Conservation (phyloP, 441 rosid species). For the Eruca vesicaria region DNA sequence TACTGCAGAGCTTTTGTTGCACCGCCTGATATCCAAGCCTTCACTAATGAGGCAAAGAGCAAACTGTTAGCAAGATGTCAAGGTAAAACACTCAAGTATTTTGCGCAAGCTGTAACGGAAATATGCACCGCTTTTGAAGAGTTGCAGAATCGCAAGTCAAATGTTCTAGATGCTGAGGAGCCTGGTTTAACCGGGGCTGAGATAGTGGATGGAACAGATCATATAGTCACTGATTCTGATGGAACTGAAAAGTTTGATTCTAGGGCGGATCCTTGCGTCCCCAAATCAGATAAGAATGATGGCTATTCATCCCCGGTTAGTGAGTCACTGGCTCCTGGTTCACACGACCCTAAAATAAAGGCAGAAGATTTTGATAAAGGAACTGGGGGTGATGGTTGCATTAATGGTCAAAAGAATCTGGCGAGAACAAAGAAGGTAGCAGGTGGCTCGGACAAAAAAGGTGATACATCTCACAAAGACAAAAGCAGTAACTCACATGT, state of each 20-base stretch:
- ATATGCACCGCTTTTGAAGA: slow-evolving; percentile 79
- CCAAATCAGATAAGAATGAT: slow-evolving; percentile 39
- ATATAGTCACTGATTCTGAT: slow-evolving; percentile 40
- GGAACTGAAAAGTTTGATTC: slow-evolving; percentile 41
- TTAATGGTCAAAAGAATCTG: slow-evolving; percentile 37
- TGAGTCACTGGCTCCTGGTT: slow-evolving; percentile 34
- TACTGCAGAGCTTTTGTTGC: slow-evolving; percentile 89
- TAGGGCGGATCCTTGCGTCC: slow-evolving; percentile 40
- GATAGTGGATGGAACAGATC: slow-evolving; percentile 34
- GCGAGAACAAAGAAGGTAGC: slow-evolving; percentile 41
- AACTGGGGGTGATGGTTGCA: slow-evolving; percentile 32
- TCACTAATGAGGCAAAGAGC: slow-evolving; percentile 77
- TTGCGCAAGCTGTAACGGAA: slow-evolving; percentile 84
- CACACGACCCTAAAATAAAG: slow-evolving; percentile 35
- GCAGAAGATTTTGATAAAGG: slow-evolving; percentile 44
- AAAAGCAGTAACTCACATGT: slow-evolving; percentile 33
- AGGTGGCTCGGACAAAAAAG: slow-evolving; percentile 29
- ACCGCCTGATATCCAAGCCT: slow-evolving; percentile 79
- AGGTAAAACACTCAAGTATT: slow-evolving; percentile 67
- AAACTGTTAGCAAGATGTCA: slow-evolving; percentile 70
- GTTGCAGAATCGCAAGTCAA: slow-evolving; percentile 50
- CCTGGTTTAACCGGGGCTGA: slow-evolving; percentile 44
- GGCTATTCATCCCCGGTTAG: slow-evolving; percentile 35
- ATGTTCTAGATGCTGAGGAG: slow-evolving; percentile 47
- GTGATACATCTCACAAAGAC: slow-evolving; percentile 35